These are phyloP conservation scores for Populus hybrid DNA, from an alignment of 441 rosid genomes.

Conservation along the genomic window DNA sequence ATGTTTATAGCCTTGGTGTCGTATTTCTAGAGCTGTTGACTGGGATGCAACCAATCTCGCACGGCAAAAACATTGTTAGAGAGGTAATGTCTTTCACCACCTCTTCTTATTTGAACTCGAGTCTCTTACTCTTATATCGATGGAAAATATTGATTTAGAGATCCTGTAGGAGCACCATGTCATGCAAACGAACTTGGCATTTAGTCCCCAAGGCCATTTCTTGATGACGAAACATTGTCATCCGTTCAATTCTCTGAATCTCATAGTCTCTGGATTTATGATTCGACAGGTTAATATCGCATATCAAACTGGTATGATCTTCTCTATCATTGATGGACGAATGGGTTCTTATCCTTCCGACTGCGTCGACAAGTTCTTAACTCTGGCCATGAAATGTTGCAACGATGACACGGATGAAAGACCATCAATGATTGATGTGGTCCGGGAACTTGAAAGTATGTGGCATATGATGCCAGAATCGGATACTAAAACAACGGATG, in stretches of 20 bases:
- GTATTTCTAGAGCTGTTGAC: constrained; percentile 92
- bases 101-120: not conserved
- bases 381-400: constrained; percentile 73
- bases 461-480: constrained; percentile 62
- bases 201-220: not conserved
- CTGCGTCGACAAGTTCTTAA: constrained; percentile 74
- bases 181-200: not conserved
- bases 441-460: constrained; percentile 74
- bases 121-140: not conserved
- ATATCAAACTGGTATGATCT: constrained; percentile 67
- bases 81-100: constrained; percentile 51
- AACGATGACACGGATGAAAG: constrained; percentile 66
- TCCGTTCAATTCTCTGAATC: not conserved
- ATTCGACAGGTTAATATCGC: constrained; percentile 58
- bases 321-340: constrained; percentile 67
- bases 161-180: not conserved
- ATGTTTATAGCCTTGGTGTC: constrained; percentile 95
- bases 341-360: constrained; percentile 93
- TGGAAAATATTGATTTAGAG: not conserved
- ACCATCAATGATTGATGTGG: constrained; percentile 93
- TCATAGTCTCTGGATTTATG: not conserved
- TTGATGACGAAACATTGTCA: not conserved
- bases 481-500: constrained; percentile 21
- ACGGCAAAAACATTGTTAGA: constrained; percentile 92
- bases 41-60: constrained; percentile 91